phyloP scores from a whole-genome alignment of 2,329 filamentous ascomycete genomes.

The Ophiocordyceps camponoti-leonardi region DNA sequence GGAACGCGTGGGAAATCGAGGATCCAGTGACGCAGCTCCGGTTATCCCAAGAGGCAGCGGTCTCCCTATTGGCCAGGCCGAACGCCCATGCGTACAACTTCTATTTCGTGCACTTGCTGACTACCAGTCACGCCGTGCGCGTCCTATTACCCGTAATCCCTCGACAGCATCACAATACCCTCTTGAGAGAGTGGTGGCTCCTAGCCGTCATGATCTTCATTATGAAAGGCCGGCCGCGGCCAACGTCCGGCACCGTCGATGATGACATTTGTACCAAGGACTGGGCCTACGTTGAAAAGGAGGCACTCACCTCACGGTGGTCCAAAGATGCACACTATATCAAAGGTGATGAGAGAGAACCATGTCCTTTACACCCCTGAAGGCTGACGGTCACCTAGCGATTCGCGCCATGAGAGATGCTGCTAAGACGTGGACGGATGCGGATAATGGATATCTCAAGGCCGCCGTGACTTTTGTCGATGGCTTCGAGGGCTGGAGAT shows the following conservation, averaged over 20 bases:
- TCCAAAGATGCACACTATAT: conserved; percentile 68
- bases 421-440: conserved; percentile 57
- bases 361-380: not conserved
- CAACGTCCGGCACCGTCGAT: conserved; percentile 48
- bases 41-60: conserved; percentile 46
- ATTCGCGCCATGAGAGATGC: conserved; percentile 61
- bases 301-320: conserved; percentile 51
- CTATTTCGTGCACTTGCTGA: conserved; percentile 66
- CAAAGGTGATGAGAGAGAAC: conserved; percentile 39
- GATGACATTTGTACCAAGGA: conserved; percentile 41
- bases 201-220: conserved; percentile 66
- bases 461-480: conserved; percentile 57
- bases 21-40: conserved; percentile 60
- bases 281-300: conserved; percentile 63
- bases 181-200: conserved; percentile 84
- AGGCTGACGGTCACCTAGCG: conserved; percentile 20
- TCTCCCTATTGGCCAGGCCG: conserved; percentile 40
- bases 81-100: conserved; percentile 60
- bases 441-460: conserved; percentile 45
- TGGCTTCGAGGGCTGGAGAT: conserved; percentile 53
- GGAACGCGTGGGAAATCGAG: conserved; percentile 68
- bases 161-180: conserved; percentile 47
- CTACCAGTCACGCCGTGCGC: conserved; percentile 75
- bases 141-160: conserved; percentile 68
- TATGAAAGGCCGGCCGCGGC: conserved; percentile 51